Base-by-base conservation (phyloP, 306 rosid genomes). In the Calophaca sinica region DNA sequence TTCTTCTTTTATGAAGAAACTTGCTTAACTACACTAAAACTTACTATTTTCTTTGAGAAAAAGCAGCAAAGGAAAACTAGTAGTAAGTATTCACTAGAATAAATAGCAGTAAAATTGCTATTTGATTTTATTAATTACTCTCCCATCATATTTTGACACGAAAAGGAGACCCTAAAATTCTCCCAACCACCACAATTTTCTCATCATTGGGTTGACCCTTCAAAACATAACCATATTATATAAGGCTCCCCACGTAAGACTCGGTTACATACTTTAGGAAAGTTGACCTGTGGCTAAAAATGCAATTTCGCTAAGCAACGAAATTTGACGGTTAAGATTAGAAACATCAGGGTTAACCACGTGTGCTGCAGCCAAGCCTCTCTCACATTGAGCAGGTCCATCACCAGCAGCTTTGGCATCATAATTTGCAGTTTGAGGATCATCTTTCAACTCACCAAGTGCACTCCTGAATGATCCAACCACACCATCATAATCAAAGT, bases 371-470 rank as follows among this genome's bases (percentile, higher is more conserved):
- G 14, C 46, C 64, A 86, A 9, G 0, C 9, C 67, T 13, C n/a
- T 49, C 1, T 72, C 67, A 13, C 90, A 84, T 0, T 1, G 0
- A 0, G 1, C 3, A 1, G 84, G 31, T 3, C 44, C 46, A n/a
- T 73, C 85, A 5, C 51, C 55, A 0, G 85, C 84, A 33, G 54
- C 32, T 2, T 33, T 70, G 0, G 73, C 72, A n/a, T 83, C 86
- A 12, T 83, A 85, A 7, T 68, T 85, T 2, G 89, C 82, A 5
- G 68, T 60, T 5, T 10, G 0, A 6, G 69, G 12, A 55, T 83
- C 86, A 0, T 68, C 78, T 0, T 7, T 10, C 1, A 88, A 3
- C 62, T 76, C 89, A 0, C 0, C 2, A 1, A 52, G 12, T 0
- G 84, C 50, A 28, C 80, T 52, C 3, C 2, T 55, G 72, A 87